Percentiles rank a stretch among this genome's conserved stretches.
phyloP scores from a whole-genome alignment of 768 basidiomycete species.

The Naganishia onofrii region DNA sequence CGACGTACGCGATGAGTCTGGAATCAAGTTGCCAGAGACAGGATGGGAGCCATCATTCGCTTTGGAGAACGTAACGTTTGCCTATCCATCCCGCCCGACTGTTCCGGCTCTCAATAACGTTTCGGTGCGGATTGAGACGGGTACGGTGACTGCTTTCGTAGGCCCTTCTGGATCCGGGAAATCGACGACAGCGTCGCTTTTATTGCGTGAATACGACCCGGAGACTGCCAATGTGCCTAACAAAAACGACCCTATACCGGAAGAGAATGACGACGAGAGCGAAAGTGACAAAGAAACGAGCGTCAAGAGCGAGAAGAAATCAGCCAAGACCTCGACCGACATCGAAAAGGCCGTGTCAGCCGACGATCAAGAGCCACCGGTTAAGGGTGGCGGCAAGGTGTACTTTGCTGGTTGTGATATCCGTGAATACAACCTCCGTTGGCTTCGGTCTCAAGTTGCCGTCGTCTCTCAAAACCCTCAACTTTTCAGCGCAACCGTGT shows the following conservation, averaged over 20 bases:
- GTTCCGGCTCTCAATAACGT: conserved; percentile 69
- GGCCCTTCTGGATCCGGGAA: conserved; percentile 56
- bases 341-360: background rate
- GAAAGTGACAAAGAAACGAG: conserved; percentile 58
- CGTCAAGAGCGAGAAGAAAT: conserved; percentile 22
- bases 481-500: conserved; percentile 78
- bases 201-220: conserved; percentile 88
- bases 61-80: conserved; percentile 72
- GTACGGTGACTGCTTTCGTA: conserved; percentile 54
- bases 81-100: conserved; percentile 68
- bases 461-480: conserved; percentile 85
- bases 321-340: background rate
- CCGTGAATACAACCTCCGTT: conserved; percentile 72
- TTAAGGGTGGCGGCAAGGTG: conserved; percentile 51
- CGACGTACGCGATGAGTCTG: conserved; percentile 41
- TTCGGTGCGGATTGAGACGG: conserved; percentile 41
- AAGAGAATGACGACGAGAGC: conserved; percentile 55
- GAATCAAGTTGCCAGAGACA: conserved; percentile 33
- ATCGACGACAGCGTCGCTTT: conserved; percentile 59
- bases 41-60: conserved; percentile 52
- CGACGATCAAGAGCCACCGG: conserved; percentile 2
- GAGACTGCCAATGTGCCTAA: conserved; percentile 29
- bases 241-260: conserved; percentile 38
- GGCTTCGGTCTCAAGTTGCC: conserved; percentile 82
- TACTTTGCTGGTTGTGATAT: conserved; percentile 73